Evolutionary conservation across 164 flowering plant genomes (phyloP), one percentile per base, ranked within the genome.

Genomic region (Cinnamomum chago): DNA sequence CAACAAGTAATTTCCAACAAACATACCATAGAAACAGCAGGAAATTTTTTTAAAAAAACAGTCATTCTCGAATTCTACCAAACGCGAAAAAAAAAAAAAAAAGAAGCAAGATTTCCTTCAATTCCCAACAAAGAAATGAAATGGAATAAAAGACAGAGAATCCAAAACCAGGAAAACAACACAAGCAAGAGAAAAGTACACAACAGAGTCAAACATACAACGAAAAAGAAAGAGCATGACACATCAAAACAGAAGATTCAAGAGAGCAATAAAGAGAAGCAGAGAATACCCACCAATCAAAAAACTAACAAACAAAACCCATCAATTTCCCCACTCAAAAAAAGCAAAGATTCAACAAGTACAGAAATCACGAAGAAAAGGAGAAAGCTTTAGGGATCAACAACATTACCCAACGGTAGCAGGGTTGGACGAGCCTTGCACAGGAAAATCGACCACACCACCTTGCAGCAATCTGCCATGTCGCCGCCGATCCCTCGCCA

Each of bases 401-500:
- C 60, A 20, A 5, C 4, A 30, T 3, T 66, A 66, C 69, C 75
- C 99, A 67, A 90, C 91, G 40, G 81, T 80, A 70, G 69, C 86
- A 14, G 98, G 98, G 87, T 94, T 84, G 65, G 73, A 81, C 55
- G 92, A 84, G 33, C 98, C 98, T 7, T 80, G 64, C 62, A 94
- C 94, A 1, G 92, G 83, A 60, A 94, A 90, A 86, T 95, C 95
- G 28, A 91, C 90, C 18, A 95, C 88, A 0, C 93, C 94, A 23
- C 76, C 76, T 84, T 89, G 92, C 87, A 95, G 81, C 47, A 88
- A 66, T 35, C 99, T 81, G 5, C 91, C 85, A 65, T 93, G 99
- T 52, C 99, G 82, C n/a, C 75, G 80, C 62, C 79, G 73, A 79
- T 95, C 98, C 51, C 88, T 77, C 25, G 77, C 88, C 78, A 80